Evolutionary conservation across 495 filamentous ascomycete species (phyloP), one percentile per base, ranked within the genome.

Genomic region (Aspergillus kassunensis): DNA sequence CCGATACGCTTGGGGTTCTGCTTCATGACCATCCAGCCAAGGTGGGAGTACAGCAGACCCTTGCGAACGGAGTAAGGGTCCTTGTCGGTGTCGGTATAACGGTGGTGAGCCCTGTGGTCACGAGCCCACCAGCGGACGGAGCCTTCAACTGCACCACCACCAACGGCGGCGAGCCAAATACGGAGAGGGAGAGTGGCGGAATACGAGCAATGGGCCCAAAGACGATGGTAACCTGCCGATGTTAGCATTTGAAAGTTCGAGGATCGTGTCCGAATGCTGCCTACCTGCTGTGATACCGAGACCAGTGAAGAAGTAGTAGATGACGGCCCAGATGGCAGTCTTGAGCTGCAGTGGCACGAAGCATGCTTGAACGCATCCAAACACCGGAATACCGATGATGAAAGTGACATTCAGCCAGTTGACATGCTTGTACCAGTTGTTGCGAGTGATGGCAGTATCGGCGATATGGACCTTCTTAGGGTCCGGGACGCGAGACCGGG

Each of bases 11-110:
- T 89, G 53, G 89, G 89, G 76, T 95, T 93, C 76, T 95, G 89
- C 79, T 92, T 91, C 81, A 95, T 85, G 59, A 95, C 75, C 89
- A 95, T 95, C 83, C 83, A 86, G 66, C 93, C 93, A 41, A 98
- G 76, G 76, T 98, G 93, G 45, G 90, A 95, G 81, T 98, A 98
- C 61, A 95, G 72, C 21, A 96, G 81, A 55, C 93, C 93, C 84
- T 99, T 99, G 73, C 93, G 89, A 57, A 99, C 95, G 45, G 89
- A 95, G 80, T 97, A 99, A 20, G 95, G 95, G 64, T 99, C 95
- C 77, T 99, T 97, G 46, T 96, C 88, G 62, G 95, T 99, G 62
- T 97, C 95, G 78, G 95, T 98, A 68, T 96, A 97, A 59, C 95
- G 87, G 78, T 99, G 95, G 73, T 99, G 95, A 60, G 95, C 90